phyloP scores from a whole-genome alignment of 2,329 filamentous ascomycete species.

The Zymoseptoria pseudotritici region DNA sequence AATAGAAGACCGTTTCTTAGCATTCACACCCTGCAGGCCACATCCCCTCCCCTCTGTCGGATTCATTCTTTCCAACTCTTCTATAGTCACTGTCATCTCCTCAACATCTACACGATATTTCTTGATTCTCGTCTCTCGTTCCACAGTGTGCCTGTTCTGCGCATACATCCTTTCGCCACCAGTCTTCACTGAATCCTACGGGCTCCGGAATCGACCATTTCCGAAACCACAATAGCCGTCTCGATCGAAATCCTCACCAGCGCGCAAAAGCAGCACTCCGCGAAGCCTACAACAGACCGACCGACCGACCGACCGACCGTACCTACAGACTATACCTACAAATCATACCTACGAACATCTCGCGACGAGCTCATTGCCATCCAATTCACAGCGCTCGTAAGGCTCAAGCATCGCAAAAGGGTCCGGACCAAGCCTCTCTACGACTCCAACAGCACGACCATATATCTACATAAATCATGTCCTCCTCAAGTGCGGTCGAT shows the following conservation, averaged over 20 bases:
- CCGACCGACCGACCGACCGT: neutral
- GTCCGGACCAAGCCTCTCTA: neutral
- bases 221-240: neutral
- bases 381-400: neutral
- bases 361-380: neutral
- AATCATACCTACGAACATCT: neutral
- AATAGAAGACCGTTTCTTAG: neutral
- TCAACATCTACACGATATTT: neutral
- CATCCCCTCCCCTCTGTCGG: neutral
- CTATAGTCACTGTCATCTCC: neutral
- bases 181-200: neutral
- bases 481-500: neutral
- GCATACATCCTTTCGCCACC: neutral
- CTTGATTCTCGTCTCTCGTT: neutral
- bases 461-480: neutral
- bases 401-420: neutral
- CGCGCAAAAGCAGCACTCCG: neutral
- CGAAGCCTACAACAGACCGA: neutral
- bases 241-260: neutral
- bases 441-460: neutral
- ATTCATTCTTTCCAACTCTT: neutral
- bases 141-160: neutral
- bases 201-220: neutral
- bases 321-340: neutral
- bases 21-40: neutral